Base-by-base conservation (phyloP, 495 filamentous ascomycete species). In the Rhypophila decipiens region DNA sequence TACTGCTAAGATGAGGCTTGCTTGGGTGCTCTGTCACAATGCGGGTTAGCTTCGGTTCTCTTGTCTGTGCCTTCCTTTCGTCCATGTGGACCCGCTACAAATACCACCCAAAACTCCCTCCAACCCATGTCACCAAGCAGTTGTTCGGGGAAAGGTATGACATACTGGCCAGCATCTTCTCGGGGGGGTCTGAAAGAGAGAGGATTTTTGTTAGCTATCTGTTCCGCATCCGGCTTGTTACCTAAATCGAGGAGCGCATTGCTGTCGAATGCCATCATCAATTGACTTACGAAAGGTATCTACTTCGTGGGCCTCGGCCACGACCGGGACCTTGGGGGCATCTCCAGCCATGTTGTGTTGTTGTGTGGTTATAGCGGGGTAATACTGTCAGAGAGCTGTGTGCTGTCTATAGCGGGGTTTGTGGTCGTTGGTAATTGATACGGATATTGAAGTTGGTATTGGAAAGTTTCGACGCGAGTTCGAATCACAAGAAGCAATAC, bases 261-360 rank as follows among this genome's bases (percentile, higher is more conserved):
- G 35, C 54, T 44, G 50, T 53, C 53, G 36, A 40, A 44, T 53
- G 44, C 55, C 5, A 22, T 35, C 24, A 8, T n/a, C n/a, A n/a
- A n/a, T n/a, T n/a, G 11, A 10, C 58, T 58, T 53, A 79, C 87
- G 83, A 71, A 79, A 93, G 13, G 87, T 95, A 67, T 90, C 83
- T 53, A 89, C 86, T 62, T 86, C 72, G 67, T 93, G 87, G 58
- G 89, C 86, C 73, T 95, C 89, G 39, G 75, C 75, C 49, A 94
- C 88, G 69, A 90, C 87, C 3, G 79, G 72, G 60, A 74, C 69
- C 64, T 78, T 77, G 52, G 74, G 71, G 44, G 77, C 69, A 45
- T 39, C 64, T 65, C 86, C 83, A 60, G 80, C 81, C 86, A 93
- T 91, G 56, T 44, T 72, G 69, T n/a, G n/a, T n/a, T n/a, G n/a